phyloP scores from a whole-genome alignment of 2,329 filamentous ascomycete genomes.

The Stromatinia cepivora region DNA sequence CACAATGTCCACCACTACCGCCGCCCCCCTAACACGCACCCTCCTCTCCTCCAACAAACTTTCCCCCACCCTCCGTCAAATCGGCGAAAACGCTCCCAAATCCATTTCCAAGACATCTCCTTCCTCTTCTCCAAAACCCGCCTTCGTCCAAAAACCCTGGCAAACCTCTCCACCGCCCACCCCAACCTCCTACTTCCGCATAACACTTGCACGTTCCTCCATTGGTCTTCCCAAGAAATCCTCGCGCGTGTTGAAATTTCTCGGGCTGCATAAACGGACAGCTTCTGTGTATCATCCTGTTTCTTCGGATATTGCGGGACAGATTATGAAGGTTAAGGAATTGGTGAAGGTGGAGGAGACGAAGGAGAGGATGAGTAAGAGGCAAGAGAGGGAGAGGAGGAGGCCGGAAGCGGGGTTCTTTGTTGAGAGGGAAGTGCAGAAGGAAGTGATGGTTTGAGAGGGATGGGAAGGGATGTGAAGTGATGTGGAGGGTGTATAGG shows the following conservation, averaged over 20 bases:
- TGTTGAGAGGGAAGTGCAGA: constrained; percentile 52
- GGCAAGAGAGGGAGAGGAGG: constrained; percentile 60
- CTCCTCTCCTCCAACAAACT: neutral
- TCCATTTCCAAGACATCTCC: neutral
- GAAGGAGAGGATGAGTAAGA: constrained; percentile 56
- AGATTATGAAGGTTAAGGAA: constrained; percentile 77
- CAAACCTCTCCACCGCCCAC: neutral
- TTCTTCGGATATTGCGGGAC: constrained; percentile 64
- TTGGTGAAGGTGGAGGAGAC: constrained; percentile 68
- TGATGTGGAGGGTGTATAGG: neutral
- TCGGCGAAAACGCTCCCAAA: neutral
- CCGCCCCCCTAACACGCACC: constrained; percentile 1
- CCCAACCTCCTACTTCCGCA: constrained; percentile 66
- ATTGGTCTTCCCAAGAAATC: constrained; percentile 68
- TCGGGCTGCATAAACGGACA: constrained; percentile 71
- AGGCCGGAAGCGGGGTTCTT: constrained; percentile 69
- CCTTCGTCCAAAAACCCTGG: constrained; percentile 6
- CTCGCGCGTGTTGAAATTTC: constrained; percentile 65
- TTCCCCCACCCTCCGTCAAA: neutral
- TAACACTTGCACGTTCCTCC: constrained; percentile 70
- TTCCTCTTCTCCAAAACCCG: constrained; percentile 1
- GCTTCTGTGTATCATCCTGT: constrained; percentile 72
- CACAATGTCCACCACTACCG: constrained; percentile 7
- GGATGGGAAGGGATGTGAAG: neutral
- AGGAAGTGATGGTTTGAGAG: neutral